Evolutionary conservation across 176 grass and related monocot genomes (phyloP), one percentile per base, ranked within the genome.

Genomic region (Saccharum officinarum): DNA sequence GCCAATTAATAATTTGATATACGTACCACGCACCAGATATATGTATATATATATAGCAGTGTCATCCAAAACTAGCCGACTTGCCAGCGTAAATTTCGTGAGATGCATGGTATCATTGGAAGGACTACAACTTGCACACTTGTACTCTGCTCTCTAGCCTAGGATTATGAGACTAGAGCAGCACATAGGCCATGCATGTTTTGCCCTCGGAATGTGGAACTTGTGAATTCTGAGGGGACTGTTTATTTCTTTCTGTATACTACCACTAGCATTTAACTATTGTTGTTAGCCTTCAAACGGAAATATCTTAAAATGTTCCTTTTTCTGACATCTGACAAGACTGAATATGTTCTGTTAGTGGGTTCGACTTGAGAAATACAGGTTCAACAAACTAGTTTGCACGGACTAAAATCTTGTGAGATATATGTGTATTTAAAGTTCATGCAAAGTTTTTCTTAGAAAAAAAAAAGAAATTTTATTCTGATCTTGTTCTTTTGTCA

Each of bases 101-200:
- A 73, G 80, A 28, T 69, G 49, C 54, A 50, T 49, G n/a, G 63
- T 4, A 20, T 44, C 54, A 15, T 39, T 47, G 57, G 57, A 15
- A 47, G 18, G 44, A 17, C 31, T 55, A 10, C 13, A 38, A 49
- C 2, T 15, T 62, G 69, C 47, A 30, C 77, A 65, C n/a, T 50
- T 69, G 59, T 45, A 82, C 36, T 80, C 36, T 38, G 83, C 20
- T 86, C 20, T 86, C 54, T 89, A 57, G 80, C 65, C 49, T 82
- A 64, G 36, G 5, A 49, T 73, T 73, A 73, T 42, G 23, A 73
- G 79, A 37, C 79, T 52, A 69, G 65, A 39, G 36, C 45, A 16
- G 67, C 49, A 88, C 74, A 86, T 86, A 80, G 69, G 45, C 71
- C 59, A 41, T 41, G 34, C 22, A 26, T 62, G 10, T 9, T 75